Conservation (phyloP, 495 filamentous ascomycete genomes). For the Trichoderma orchidacearum region DNA sequence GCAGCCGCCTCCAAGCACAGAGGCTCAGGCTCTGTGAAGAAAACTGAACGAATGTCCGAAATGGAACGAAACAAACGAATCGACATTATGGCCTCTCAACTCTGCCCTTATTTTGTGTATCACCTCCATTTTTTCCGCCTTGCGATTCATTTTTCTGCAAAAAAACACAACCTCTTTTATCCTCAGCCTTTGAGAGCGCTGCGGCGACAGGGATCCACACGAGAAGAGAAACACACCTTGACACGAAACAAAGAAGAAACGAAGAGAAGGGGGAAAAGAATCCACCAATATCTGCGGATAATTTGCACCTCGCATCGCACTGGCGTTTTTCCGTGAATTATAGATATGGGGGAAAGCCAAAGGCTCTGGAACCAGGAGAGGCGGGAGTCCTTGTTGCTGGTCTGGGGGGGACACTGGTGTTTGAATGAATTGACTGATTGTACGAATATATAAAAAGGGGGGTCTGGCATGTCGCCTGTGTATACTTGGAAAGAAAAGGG, state of each 20-base stretch:
- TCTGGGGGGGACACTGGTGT: not conserved
- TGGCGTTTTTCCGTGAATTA: slow-evolving; percentile 1
- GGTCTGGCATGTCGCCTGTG: not conserved
- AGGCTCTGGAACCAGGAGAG: not conserved
- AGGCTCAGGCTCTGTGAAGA: not conserved
- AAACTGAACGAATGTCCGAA: not conserved
- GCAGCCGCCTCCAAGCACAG: not conserved
- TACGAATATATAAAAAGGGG: not conserved
- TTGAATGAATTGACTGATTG: not conserved
- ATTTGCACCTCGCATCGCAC: not conserved
- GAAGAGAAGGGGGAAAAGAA: not conserved
- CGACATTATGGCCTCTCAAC: not conserved
- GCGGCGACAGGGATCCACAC: not conserved
- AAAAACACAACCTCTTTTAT: not conserved
- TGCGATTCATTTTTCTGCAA: not conserved
- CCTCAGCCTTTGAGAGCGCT: not conserved
- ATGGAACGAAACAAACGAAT: not conserved
- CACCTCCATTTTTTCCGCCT: not conserved
- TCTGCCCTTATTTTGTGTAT: not conserved
- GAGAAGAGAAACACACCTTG: not conserved
- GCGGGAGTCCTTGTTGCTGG: not conserved
- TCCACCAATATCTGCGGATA: not conserved
- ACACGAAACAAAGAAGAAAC: not conserved
- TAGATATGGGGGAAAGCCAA: not conserved
- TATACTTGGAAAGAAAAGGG: not conserved